Conservation (phyloP, 768 basidiomycete genomes). For the Dioszegia hungarica region DNA sequence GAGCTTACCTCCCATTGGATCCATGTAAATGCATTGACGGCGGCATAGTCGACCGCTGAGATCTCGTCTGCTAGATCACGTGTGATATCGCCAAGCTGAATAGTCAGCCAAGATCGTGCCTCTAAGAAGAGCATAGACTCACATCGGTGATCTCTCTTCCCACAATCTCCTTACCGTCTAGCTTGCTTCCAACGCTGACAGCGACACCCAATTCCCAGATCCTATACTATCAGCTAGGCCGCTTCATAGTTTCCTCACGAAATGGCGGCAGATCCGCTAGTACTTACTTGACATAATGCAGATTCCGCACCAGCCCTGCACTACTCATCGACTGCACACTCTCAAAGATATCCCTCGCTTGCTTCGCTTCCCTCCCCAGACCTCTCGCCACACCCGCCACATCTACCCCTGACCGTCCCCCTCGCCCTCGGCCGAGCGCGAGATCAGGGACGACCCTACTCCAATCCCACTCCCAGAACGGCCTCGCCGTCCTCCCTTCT, state of each 20-base stretch:
- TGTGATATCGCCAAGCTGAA: slow-evolving; percentile 38
- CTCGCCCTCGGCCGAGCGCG: not conserved
- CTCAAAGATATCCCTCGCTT: slow-evolving; percentile 36
- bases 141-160: slow-evolving; percentile 32
- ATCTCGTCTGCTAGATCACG: slow-evolving; percentile 38
- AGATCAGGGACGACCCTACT: not conserved
- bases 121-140: not conserved
- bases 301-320: slow-evolving; percentile 20
- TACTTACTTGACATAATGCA: slow-evolving; percentile 38
- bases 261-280: slow-evolving; percentile 6
- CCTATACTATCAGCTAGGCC: slow-evolving; percentile 9
- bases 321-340: slow-evolving; percentile 28
- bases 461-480: slow-evolving; percentile 24
- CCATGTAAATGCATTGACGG: slow-evolving; percentile 39
- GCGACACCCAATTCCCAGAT: slow-evolving; percentile 38
- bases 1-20: slow-evolving; percentile 40
- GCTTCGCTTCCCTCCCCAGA: slow-evolving; percentile 25
- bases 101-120: not conserved
- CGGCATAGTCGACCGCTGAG: slow-evolving; percentile 27
- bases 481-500: slow-evolving; percentile 10
- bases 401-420: slow-evolving; percentile 10
- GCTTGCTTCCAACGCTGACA: slow-evolving; percentile 22
- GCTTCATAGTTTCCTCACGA: slow-evolving; percentile 26
- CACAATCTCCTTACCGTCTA: slow-evolving; percentile 29
- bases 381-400: slow-evolving; percentile 25